Evolutionary conservation across 2,329 filamentous ascomycete genomes (phyloP).

Genomic region (Neonectria magnoliae): DNA sequence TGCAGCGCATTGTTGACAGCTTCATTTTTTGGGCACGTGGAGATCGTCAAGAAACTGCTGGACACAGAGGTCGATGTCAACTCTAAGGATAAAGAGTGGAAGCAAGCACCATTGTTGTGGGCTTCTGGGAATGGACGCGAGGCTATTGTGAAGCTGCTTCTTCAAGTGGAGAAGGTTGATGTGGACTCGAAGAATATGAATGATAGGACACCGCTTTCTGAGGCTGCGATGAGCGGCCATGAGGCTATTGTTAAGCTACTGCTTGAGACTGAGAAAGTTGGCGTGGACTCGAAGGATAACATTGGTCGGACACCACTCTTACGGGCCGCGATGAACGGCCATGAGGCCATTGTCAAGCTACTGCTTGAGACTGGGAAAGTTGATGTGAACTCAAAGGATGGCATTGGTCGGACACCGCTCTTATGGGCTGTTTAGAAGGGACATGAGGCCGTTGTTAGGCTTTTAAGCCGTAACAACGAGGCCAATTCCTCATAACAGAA

Average conservation of each 20-base stretch:
- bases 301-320: not conserved
- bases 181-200: not conserved
- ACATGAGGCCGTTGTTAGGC: too few relatives aligned
- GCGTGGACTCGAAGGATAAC: not conserved
- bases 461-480: too few relatives aligned
- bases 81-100: not conserved
- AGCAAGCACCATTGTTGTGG: not conserved
- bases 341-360: not conserved
- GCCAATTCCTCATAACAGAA: too few relatives aligned
- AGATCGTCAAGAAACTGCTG: not conserved
- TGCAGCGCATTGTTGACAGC: too few relatives aligned
- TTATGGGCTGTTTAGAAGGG: too few relatives aligned
- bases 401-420: too few relatives aligned
- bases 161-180: not conserved
- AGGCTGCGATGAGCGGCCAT: not conserved
- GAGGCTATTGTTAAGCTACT: not conserved
- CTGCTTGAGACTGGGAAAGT: not conserved
- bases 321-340: not conserved
- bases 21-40: not conserved
- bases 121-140: not conserved
- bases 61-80: not conserved
- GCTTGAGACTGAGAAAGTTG: not conserved
- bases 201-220: not conserved
- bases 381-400: not conserved
- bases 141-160: not conserved